Base-by-base conservation (phyloP, 257 asterid species). In the Datura wrightii region DNA sequence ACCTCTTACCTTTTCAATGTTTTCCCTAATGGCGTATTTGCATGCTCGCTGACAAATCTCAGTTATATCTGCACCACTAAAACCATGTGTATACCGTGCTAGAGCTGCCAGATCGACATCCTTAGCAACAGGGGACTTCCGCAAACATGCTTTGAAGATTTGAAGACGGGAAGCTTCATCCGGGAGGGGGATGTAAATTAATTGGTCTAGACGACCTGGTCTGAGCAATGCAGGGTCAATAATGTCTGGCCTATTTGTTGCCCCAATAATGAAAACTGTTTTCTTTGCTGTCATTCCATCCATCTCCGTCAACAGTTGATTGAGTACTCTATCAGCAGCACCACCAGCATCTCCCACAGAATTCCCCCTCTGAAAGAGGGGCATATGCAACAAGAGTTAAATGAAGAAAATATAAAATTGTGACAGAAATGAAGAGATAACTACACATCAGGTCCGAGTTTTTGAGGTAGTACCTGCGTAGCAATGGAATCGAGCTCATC, bases 401-500 rank as follows among this genome's bases (percentile, higher is more conserved):
- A 0, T 70, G 36, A 70, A 42, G 54, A 70, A 44, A 11, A n/a
- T 71, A 71, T 18, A 81, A 69, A 54, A 56, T 63, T 63, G 81
- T n/a, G 24, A 82, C 19, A 39, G 34, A 36, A 53, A 69, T 15
- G 4, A 78, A 78, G 5, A 24, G 46, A 76, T 2, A 52, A 14
- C 31, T 78, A 15, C 9, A 34, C 11, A 19, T 78, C 46, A 4
- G 58, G 50, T 44, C 8, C 8, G 1, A 83, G 54, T 69, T 53
- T 83, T 36, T 52, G 39, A 42, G 74, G 50, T 85, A 69, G 8
- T 72, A 95, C 98, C 98, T 95, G 99, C 8, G 95, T 95, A 70
- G 99, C 99, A 84, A 95, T 95, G 1, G 99, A 95, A 89, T 95
- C 99, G 82, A 95, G 74, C 83, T 95, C 99, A 83, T 95, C 99